Evolutionary conservation across 225 moss, liverwort and hornwort species (phyloP).

Genomic region (Pseudisothecium myosuroides): DNA sequence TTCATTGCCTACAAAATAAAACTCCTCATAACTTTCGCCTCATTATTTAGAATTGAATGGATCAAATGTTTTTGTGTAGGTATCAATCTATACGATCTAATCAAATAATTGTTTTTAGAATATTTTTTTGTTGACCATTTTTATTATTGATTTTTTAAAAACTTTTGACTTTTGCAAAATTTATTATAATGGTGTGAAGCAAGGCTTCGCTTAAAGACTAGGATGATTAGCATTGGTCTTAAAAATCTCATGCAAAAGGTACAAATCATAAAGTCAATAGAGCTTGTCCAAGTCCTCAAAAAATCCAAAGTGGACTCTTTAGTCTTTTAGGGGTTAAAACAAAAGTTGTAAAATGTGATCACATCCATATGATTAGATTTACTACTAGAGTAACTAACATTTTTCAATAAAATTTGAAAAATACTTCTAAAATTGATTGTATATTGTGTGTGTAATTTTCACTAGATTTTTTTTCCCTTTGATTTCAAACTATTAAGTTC

Average conservation of each 20-base stretch:
- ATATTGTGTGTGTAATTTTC: too few relatives aligned
- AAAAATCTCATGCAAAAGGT: not conserved
- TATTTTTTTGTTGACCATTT: not conserved
- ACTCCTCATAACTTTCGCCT: not conserved
- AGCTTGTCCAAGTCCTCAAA: fast-evolving
- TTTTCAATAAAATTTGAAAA: too few relatives aligned
- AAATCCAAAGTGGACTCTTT: not conserved
- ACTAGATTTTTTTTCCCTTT: too few relatives aligned
- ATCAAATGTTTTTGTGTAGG: too few relatives aligned
- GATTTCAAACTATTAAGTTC: too few relatives aligned
- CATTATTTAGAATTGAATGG: too few relatives aligned
- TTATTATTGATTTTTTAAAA: not conserved
- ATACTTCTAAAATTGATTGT: too few relatives aligned
- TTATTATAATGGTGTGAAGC: not conserved
- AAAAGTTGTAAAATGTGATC: not conserved
- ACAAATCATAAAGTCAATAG: not conserved
- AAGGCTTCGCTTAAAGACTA: not conserved
- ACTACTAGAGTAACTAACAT: too few relatives aligned
- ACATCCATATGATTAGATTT: not conserved
- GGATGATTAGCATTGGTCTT: not conserved
- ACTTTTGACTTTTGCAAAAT: not conserved
- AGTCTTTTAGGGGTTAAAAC: not conserved
- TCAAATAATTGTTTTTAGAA: not conserved
- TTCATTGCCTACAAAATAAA: not conserved
- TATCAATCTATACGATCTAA: too few relatives aligned